phyloP scores from a whole-genome alignment of 805 yeast genomes.

The Candida chauliodis region DNA sequence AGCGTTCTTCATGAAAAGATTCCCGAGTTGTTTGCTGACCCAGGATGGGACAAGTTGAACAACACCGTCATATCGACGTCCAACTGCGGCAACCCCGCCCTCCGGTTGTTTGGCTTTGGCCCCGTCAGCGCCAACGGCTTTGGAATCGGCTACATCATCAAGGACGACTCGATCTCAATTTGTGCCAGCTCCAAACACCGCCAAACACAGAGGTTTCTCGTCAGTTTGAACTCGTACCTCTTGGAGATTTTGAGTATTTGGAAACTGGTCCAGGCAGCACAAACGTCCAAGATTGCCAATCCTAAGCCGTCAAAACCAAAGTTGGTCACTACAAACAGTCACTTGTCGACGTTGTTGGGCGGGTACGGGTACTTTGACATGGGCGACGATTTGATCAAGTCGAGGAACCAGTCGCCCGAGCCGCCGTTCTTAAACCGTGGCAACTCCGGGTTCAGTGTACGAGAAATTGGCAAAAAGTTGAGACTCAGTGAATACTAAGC shows the following conservation, averaged over 20 bases:
- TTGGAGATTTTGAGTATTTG: conserved; percentile 39
- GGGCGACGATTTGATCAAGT: conserved; percentile 49
- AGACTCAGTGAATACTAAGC: conserved; percentile 57
- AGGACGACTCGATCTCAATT: conserved; percentile 48
- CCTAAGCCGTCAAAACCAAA: not conserved
- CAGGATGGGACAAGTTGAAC: conserved; percentile 84
- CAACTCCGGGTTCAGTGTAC: conserved; percentile 37
- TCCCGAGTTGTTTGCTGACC: conserved; percentile 78
- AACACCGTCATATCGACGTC: conserved; percentile 70
- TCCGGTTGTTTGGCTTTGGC: conserved; percentile 56
- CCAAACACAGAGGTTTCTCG: conserved; percentile 54
- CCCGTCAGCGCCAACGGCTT: conserved; percentile 58
- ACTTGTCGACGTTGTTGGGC: conserved; percentile 41
- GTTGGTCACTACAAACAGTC: conserved; percentile 19
- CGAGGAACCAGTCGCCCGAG: conserved; percentile 58
- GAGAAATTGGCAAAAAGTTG: conserved; percentile 64
- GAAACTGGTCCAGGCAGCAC: conserved; percentile 8
- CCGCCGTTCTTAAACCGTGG: conserved; percentile 42
- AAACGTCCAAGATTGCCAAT: not conserved
- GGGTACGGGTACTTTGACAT: conserved; percentile 62
- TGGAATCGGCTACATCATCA: conserved; percentile 55
- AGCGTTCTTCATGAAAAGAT: conserved; percentile 34
- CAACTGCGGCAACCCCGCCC: conserved; percentile 60
- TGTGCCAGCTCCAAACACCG: conserved; percentile 61
- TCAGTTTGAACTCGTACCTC: conserved; percentile 49